Percentiles rank a stretch among this genome's conserved stretches.
Conservation (phyloP, 257 asterid genomes). For the Phtheirospermum japonicum region DNA sequence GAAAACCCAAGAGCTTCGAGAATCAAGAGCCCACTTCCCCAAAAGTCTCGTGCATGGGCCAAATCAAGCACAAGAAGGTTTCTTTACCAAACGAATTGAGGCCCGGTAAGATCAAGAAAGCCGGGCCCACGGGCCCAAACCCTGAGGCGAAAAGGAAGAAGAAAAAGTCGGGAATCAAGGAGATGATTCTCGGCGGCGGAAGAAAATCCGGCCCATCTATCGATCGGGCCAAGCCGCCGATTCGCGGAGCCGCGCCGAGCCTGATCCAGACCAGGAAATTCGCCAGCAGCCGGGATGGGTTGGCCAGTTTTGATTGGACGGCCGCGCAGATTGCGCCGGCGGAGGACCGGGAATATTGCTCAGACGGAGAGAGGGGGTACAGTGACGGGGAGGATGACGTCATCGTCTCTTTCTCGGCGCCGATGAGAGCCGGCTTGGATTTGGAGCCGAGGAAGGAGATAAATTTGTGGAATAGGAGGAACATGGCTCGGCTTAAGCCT, state of each 20-base stretch:
- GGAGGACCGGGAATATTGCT: slow-evolving; percentile 35
- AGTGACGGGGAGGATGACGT: slow-evolving; percentile 32
- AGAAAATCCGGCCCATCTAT: slow-evolving; percentile 25
- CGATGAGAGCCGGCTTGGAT: slow-evolving; percentile 27
- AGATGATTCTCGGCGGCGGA: slow-evolving; percentile 23
- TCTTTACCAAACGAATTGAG: slow-evolving; percentile 23
- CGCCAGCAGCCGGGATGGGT: slow-evolving; percentile 70
- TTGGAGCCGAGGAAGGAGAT: slow-evolving; percentile 82
- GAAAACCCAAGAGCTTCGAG: slow-evolving; percentile 34
- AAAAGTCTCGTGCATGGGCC: slow-evolving; percentile 61
- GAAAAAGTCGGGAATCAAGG: slow-evolving; percentile 30
- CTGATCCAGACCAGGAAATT: slow-evolving; percentile 59
- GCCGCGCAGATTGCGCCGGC: slow-evolving; percentile 49
- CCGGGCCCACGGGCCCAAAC: slow-evolving; percentile 10
- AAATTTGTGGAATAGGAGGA: slow-evolving; percentile 80
- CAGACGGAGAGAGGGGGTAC: slow-evolving; percentile 30
- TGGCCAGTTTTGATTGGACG: slow-evolving; percentile 71
- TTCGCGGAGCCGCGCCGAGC: not conserved
- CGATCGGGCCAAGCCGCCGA: slow-evolving; percentile 18
- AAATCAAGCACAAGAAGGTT: slow-evolving; percentile 36
- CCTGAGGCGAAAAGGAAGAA: not conserved
- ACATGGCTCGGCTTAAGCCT: slow-evolving; percentile 60
- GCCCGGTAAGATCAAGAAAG: not conserved
- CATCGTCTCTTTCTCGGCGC: not conserved
- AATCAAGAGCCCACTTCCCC: slow-evolving; percentile 56